A percentile compares a stretch with the other conserved stretches of the same genome.
phyloP scores from a whole-genome alignment of 1,284 basidiomycete species.

The Dichomitus squalens region DNA sequence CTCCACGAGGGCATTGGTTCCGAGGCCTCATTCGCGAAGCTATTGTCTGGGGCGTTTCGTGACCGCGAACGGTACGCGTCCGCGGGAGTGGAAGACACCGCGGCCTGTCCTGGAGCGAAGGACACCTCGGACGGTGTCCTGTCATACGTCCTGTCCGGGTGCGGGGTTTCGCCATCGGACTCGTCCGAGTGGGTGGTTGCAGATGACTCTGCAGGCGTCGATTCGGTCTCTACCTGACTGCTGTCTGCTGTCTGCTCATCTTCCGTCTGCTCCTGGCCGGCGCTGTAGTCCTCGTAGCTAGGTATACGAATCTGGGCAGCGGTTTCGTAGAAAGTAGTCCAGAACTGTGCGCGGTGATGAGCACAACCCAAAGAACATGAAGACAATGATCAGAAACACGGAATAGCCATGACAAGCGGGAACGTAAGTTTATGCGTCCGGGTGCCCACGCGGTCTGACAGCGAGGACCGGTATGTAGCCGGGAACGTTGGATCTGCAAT shows the following conservation, averaged over 20 bases:
- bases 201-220: conserved; percentile 6
- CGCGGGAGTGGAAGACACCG: conserved; percentile 78
- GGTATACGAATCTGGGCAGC: conserved; percentile 86
- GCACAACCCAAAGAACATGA: neutral
- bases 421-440: too few relatives aligned
- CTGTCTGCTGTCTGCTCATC: conserved; percentile 27
- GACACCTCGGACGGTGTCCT: conserved; percentile 59
- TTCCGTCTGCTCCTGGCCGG: conserved; percentile 51
- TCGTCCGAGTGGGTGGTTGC: conserved; percentile 35
- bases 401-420: too few relatives aligned
- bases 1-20: conserved; percentile 62
- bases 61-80: conserved; percentile 39
- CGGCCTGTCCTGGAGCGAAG: conserved; percentile 67
- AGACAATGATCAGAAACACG: too few relatives aligned
- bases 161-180: conserved; percentile 20
- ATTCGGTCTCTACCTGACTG: conserved; percentile 9
- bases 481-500: too few relatives aligned
- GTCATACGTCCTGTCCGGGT: conserved; percentile 31
- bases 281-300: conserved; percentile 65
- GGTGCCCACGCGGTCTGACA: too few relatives aligned
- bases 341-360: conserved; percentile 61
- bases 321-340: conserved; percentile 94
- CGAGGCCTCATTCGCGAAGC: conserved; percentile 40
- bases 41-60: conserved; percentile 38
- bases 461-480: too few relatives aligned